Conservation (phyloP, 2,329 filamentous ascomycete species). For the Exophiala phaeomuriformis region DNA sequence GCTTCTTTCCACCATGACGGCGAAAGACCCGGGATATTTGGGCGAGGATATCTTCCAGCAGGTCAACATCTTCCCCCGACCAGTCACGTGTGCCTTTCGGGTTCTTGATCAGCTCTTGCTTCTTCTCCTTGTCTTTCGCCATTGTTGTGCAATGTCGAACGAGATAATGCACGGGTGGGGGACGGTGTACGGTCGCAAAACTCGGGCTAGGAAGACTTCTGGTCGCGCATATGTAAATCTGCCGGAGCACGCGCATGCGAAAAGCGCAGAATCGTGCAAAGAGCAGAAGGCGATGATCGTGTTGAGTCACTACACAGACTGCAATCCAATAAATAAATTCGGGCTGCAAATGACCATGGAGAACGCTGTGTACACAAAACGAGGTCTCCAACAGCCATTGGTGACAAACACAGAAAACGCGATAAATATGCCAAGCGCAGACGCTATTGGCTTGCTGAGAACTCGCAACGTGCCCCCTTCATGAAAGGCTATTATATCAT, state of each 20-base stretch:
- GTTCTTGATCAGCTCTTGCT: conserved; percentile 57
- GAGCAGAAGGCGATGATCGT: not conserved
- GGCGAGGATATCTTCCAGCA: conserved; percentile 71
- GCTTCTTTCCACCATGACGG: conserved; percentile 69
- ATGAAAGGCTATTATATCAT: not conserved
- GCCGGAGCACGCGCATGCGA: conserved; percentile 6
- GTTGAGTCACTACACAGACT: not conserved
- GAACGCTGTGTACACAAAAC: not conserved
- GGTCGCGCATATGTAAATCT: not conserved
- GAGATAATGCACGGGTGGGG: not conserved
- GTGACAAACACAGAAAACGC: not conserved
- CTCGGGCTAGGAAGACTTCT: conserved; percentile 1
- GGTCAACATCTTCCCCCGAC: conserved; percentile 69
- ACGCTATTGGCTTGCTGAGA: not conserved
- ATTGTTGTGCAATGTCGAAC: conserved; percentile 11
- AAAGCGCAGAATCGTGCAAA: not conserved
- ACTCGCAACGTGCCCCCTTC: not conserved
- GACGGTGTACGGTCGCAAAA: not conserved
- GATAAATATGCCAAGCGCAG: not conserved
- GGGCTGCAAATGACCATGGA: not conserved
- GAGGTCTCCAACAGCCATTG: not conserved
- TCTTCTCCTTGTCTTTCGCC: conserved; percentile 25
- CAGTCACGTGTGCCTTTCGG: conserved; percentile 89
- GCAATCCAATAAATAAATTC: not conserved
- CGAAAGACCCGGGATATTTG: conserved; percentile 74